Conservation (phyloP, 441 rosid genomes). For the Gossypium schwendimanii region DNA sequence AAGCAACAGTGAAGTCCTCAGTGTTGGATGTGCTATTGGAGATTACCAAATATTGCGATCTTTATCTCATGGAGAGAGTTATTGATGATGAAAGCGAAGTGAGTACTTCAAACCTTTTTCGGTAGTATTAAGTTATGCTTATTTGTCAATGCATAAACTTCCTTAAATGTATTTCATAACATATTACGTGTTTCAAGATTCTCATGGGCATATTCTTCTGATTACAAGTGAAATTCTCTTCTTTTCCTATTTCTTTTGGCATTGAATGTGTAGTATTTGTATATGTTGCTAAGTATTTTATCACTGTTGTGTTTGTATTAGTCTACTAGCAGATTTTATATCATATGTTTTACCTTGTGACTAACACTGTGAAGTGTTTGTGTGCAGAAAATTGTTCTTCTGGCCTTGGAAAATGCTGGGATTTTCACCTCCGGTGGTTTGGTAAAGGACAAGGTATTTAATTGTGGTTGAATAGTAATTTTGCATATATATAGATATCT, state of each 20-base stretch:
- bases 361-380: slow-evolving; percentile 6
- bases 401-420: slow-evolving; percentile 85
- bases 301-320: background rate
- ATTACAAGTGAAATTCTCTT: background rate
- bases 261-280: background rate
- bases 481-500: background rate
- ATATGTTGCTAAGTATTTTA: background rate
- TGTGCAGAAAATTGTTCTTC: slow-evolving; percentile 70
- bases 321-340: background rate
- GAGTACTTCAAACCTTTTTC: slow-evolving; percentile 23
- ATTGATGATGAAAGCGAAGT: slow-evolving; percentile 89
- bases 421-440: slow-evolving; percentile 89
- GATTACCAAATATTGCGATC: slow-evolving; percentile 83
- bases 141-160: background rate
- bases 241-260: background rate
- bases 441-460: slow-evolving; percentile 76
- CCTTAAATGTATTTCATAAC: background rate
- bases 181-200: background rate
- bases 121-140: background rate
- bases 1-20: slow-evolving; percentile 82
- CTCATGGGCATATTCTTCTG: background rate
- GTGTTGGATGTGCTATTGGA: slow-evolving; percentile 88
- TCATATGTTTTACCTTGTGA: background rate
- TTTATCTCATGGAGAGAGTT: slow-evolving; percentile 98
- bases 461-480: background rate